A percentile compares a stretch with the other conserved stretches of the same genome.
Conservation (phyloP, 768 basidiomycete species). For the Phaeotremella skinneri region DNA sequence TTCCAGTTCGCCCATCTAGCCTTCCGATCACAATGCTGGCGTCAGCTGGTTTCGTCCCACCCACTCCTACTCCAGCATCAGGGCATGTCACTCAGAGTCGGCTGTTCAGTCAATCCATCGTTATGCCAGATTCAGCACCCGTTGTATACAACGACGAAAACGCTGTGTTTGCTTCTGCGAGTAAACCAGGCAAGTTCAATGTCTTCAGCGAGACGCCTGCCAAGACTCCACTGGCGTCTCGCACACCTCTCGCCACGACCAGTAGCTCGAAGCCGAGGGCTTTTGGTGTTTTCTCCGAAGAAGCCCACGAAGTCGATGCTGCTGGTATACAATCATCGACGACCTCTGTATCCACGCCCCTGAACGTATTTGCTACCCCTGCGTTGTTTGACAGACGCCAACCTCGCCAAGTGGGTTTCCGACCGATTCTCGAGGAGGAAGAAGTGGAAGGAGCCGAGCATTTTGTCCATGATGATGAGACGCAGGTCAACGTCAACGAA, state of each 20-base stretch:
- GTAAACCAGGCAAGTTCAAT: constrained; percentile 32
- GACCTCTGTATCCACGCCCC: constrained; percentile 11
- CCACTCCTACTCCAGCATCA: constrained; percentile 51
- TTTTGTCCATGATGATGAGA: constrained; percentile 52
- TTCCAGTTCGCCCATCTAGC: constrained; percentile 30
- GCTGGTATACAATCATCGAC: constrained; percentile 2
- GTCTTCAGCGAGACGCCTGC: constrained; percentile 47
- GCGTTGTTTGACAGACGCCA: constrained; percentile 10
- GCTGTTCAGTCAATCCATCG: constrained; percentile 11
- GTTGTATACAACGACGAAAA: constrained; percentile 43
- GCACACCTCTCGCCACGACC: constrained; percentile 26
- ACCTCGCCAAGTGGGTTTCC: constrained; percentile 3
- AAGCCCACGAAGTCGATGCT: constrained; percentile 11
- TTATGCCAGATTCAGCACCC: constrained; percentile 20
- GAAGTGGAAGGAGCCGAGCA: constrained; percentile 15
- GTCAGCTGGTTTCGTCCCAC: constrained; percentile 42
- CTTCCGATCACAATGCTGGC: constrained; percentile 34
- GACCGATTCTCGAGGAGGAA: constrained; percentile 22
- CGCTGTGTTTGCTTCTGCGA: constrained; percentile 23
- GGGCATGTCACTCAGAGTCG: constrained; percentile 24
- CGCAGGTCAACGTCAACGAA: constrained; percentile 55
- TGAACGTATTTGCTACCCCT: constrained; percentile 39
- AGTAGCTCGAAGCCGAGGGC: constrained; percentile 23
- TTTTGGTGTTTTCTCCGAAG: constrained; percentile 31
- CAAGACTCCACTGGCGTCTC: constrained; percentile 37